Conservation (phyloP, 225 moss, liverwort and hornwort genomes). For the Straminergon stramineum region DNA sequence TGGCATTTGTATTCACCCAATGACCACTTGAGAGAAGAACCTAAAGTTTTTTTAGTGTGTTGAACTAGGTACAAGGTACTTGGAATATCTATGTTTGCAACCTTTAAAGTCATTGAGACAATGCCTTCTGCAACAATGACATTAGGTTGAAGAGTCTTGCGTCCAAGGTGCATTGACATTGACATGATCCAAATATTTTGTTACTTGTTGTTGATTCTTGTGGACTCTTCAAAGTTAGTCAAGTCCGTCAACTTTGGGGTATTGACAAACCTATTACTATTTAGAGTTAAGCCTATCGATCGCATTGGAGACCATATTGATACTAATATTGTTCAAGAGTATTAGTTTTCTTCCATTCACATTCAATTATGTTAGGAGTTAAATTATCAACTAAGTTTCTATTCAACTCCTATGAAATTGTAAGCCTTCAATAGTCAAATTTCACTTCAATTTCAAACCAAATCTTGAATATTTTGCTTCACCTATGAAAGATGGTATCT, state of each 20-base stretch:
- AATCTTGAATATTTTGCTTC: background rate
- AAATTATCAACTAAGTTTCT: background rate
- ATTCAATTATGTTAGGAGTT: too few species aligned
- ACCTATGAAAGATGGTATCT: background rate
- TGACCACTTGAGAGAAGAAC: rapidly evolving
- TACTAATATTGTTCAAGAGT: background rate
- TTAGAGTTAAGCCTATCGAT: rapidly evolving
- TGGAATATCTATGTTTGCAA: background rate
- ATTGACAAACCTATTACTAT: background rate
- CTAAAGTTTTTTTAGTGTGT: rapidly evolving
- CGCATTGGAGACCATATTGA: background rate
- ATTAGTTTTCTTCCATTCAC: background rate
- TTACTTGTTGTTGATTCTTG: rapidly evolving
- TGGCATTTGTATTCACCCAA: rapidly evolving
- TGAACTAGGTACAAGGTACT: background rate
- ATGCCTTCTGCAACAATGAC: background rate
- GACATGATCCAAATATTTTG: too few species aligned
- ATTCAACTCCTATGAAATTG: too few species aligned
- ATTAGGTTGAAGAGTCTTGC: rapidly evolving
- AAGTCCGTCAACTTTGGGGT: rapidly evolving
- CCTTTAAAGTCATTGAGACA: background rate
- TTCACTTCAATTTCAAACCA: background rate
- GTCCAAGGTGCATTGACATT: background rate
- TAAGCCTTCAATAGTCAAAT: background rate
- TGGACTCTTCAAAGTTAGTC: rapidly evolving